phyloP scores from a whole-genome alignment of 495 filamentous ascomycete genomes.

The Aspergillus nanangensis region DNA sequence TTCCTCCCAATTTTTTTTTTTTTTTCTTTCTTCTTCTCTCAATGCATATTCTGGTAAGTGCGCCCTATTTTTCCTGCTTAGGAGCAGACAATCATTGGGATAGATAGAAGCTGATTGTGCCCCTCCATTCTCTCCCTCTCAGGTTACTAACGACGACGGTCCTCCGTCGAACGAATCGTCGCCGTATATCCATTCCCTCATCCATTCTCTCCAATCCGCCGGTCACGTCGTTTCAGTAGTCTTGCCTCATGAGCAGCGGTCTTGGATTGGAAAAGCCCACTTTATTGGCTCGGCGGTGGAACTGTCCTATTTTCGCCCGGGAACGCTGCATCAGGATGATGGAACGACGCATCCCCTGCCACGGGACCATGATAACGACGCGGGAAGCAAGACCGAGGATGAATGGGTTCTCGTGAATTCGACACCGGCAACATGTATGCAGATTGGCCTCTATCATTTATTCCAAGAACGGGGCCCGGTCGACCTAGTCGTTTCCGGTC shows the following conservation, averaged over 20 bases:
- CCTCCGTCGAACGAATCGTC: conserved; percentile 87
- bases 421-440: conserved; percentile 82
- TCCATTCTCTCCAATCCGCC: conserved; percentile 67
- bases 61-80: no score
- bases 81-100: no score
- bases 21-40: conserved; percentile 13
- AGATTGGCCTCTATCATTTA: conserved; percentile 85
- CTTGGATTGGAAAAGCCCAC: conserved; percentile 98
- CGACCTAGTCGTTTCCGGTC: conserved; percentile 84
- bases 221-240: conserved; percentile 86
- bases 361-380: conserved; percentile 51
- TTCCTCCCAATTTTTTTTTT: conserved; percentile 15
- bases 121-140: conserved; percentile 35
- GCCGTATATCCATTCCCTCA: conserved; percentile 86
- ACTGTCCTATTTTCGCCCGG: conserved; percentile 81
- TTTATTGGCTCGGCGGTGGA: conserved; percentile 81
- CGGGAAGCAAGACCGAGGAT: conserved; percentile 53
- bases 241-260: conserved; percentile 85
- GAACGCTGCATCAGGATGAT: conserved; percentile 58
- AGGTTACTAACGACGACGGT: conserved; percentile 93
- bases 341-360: conserved; percentile 60
- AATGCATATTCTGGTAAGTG: conserved; percentile 45
- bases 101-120: no score
- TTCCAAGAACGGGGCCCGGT: conserved; percentile 73
- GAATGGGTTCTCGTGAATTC: conserved; percentile 93